These are phyloP conservation scores for Lophiostoma macrostomum DNA, from an alignment of 495 filamentous ascomycete species.

Conservation along the genomic window DNA sequence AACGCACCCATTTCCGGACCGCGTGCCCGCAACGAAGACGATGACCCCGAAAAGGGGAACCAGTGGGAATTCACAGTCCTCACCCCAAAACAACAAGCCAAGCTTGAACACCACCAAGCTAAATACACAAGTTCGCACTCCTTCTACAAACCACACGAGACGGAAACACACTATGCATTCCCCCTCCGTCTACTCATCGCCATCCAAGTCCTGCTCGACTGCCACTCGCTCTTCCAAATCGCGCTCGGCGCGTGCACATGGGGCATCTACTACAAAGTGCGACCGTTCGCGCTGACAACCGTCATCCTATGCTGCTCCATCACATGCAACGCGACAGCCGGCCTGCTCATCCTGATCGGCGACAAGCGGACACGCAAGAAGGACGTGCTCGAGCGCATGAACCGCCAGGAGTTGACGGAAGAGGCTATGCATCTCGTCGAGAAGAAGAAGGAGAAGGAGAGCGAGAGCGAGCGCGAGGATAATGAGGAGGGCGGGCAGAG, in stretches of 20 bases:
- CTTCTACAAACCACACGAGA: conserved; percentile 85
- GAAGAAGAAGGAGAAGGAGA: conserved; percentile 57
- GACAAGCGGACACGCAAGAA: conserved; percentile 73
- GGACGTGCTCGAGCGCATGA: conserved; percentile 72
- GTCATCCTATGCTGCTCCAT: conserved; percentile 77
- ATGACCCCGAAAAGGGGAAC: conserved; percentile 40
- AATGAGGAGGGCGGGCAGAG: conserved; percentile 10
- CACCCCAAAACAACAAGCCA: conserved; percentile 57
- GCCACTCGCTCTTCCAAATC: conserved; percentile 71
- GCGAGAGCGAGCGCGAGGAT: conserved; percentile 29
- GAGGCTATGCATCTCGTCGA: conserved; percentile 69
- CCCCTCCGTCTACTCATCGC: conserved; percentile 66
- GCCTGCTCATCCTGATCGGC: conserved; percentile 68
- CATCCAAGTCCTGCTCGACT: conserved; percentile 70
- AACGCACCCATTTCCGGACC: conserved; percentile 38
- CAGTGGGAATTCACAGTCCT: conserved; percentile 59
- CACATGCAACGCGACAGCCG: conserved; percentile 66
- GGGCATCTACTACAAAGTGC: conserved; percentile 60
- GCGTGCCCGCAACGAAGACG: too few species aligned
- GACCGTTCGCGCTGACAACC: conserved; percentile 68
- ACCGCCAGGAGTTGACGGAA: conserved; percentile 67
- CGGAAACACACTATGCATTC: conserved; percentile 73
- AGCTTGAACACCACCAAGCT: conserved; percentile 65
- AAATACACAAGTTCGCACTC: conserved; percentile 75
- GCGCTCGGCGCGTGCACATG: conserved; percentile 71